Conservation (phyloP, 176 grass and related monocot genomes). For the Carex cristatella region DNA sequence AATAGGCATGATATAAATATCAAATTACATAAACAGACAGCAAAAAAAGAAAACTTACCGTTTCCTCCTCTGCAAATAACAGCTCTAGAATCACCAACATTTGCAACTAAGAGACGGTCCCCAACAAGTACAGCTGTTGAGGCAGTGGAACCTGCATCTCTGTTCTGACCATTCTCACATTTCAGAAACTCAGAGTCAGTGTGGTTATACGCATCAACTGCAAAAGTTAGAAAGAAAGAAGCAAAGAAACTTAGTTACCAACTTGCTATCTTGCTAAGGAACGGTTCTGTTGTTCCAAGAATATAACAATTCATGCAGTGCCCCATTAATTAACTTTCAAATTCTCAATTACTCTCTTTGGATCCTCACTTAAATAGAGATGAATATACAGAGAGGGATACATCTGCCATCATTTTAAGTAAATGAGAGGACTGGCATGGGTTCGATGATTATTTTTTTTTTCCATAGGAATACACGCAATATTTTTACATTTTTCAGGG, state of each 20-base stretch:
- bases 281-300: background rate
- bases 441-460: background rate
- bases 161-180: conserved; percentile 44
- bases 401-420: background rate
- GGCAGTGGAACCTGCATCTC: conserved; percentile 84
- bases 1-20: background rate
- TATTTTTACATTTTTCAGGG: background rate
- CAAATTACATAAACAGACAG: background rate
- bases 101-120: conserved; percentile 69
- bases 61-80: conserved; percentile 81
- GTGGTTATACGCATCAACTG: conserved; percentile 79
- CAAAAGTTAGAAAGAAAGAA: background rate
- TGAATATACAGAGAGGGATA: background rate
- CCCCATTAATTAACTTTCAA: background rate
- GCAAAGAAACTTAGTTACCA: background rate
- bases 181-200: conserved; percentile 83
- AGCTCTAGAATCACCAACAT: conserved; percentile 81
- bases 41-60: conserved; percentile 34
- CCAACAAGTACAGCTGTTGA: conserved; percentile 80
- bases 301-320: background rate
- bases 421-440: background rate
- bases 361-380: background rate
- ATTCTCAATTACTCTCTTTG: background rate
- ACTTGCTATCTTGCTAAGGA: background rate
- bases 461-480: background rate